Percentiles rank a stretch among this genome's conserved stretches.
Conservation (phyloP, 371 early-diverging fungal genomes). For the Racocetra persica region DNA sequence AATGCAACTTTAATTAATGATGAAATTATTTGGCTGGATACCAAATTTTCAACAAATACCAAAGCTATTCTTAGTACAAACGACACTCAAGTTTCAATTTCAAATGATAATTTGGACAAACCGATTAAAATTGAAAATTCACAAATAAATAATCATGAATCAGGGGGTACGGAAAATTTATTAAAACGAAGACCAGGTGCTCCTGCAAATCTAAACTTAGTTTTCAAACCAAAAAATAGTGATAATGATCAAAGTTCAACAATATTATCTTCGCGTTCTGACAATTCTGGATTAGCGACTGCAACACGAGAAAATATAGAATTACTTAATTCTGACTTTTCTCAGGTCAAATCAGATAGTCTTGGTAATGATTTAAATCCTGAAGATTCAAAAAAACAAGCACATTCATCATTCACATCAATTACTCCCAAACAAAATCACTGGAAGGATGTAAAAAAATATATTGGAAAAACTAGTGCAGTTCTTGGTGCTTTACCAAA, state of each 20-base stretch:
- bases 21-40: too few relatives aligned
- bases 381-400: not conserved
- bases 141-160: too few relatives aligned
- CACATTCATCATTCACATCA: not conserved
- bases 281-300: not conserved
- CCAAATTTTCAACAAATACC: too few relatives aligned
- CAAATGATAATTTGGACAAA: too few relatives aligned
- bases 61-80: too few relatives aligned
- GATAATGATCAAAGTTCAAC: not conserved
- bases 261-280: not conserved
- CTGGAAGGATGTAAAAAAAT: not conserved
- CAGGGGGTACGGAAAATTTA: not conserved
- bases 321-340: conserved; percentile 32
- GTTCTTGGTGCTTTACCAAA: conserved; percentile 12
- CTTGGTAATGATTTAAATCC: too few relatives aligned
- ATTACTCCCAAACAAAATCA: conserved; percentile 5
- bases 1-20: too few relatives aligned
- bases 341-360: not conserved
- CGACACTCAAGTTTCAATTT: too few relatives aligned
- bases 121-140: too few relatives aligned
- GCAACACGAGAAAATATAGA: conserved; percentile 26
- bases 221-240: not conserved
- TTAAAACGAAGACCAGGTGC: conserved; percentile 14
- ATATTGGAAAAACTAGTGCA: not conserved
- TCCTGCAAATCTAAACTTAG: conserved; percentile 32